Percentiles rank a stretch among this genome's conserved stretches.
Conservation (phyloP, 2,329 filamentous ascomycete species). For the Teratosphaeria nubilosa region DNA sequence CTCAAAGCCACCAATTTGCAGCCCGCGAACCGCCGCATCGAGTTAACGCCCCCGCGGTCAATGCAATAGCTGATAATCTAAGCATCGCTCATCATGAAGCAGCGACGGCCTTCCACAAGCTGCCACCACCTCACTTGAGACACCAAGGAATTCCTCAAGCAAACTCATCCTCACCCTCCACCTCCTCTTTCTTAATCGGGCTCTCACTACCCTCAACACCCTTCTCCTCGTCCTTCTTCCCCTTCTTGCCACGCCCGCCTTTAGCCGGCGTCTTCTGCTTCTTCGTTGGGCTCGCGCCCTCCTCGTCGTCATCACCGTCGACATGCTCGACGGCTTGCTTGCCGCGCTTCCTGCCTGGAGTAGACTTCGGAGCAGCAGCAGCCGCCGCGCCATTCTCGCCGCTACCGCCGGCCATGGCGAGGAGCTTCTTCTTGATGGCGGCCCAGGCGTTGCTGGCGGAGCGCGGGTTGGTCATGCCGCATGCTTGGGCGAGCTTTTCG, state of each 20-base stretch:
- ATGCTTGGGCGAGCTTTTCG: constrained; percentile 14
- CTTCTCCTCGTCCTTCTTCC: not conserved
- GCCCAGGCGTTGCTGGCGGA: constrained; percentile 25
- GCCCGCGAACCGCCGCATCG: not conserved
- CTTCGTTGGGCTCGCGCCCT: constrained; percentile 15
- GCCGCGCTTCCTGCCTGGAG: constrained; percentile 12
- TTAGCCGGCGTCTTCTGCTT: constrained; percentile 10
- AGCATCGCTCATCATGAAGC: not conserved
- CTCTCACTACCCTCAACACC: not conserved
- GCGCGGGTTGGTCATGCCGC: constrained; percentile 15
- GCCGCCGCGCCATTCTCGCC: constrained; percentile 1
- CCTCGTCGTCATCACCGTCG: constrained; percentile 10
- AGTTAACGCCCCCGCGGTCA: not conserved
- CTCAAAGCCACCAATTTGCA: not conserved
- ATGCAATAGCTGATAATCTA: not conserved
- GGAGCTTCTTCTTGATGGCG: constrained; percentile 25
- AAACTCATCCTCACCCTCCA: not conserved
- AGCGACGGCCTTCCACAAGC: not conserved
- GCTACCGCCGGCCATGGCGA: constrained; percentile 4
- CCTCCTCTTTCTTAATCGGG: not conserved
- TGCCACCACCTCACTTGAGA: not conserved
- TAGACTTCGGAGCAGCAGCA: constrained; percentile 8
- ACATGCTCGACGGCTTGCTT: constrained; percentile 7
- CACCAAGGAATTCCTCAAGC: not conserved
- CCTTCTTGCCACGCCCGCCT: not conserved